phyloP scores from a whole-genome alignment of 345 rosid species.

The Viola odorata region DNA sequence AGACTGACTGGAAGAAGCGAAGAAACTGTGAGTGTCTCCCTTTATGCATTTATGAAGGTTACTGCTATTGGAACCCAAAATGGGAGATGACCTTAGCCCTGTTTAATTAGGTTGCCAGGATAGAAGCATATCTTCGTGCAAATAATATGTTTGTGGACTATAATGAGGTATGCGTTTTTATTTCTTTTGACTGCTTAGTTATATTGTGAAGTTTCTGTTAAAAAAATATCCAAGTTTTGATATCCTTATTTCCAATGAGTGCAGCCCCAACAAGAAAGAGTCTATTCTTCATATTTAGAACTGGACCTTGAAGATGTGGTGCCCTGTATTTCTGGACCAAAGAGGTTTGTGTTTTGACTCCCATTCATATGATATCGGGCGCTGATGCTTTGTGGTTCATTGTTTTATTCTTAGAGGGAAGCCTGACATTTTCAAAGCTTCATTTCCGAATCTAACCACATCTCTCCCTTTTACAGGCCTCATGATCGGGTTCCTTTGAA shows the following conservation, averaged over 20 bases:
- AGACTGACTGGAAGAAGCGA: slow-evolving; percentile 30
- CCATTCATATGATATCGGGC: not conserved
- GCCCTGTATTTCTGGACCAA: slow-evolving; percentile 97
- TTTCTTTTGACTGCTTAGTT: not conserved
- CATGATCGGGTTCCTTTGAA: slow-evolving; percentile 90
- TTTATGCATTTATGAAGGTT: not conserved
- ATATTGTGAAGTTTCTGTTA: not conserved
- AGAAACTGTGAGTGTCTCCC: slow-evolving; percentile 20
- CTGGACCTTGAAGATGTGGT: slow-evolving; percentile 73
- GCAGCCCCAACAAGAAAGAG: slow-evolving; percentile 79
- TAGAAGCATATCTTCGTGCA: slow-evolving; percentile 92
- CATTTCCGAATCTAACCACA: not conserved
- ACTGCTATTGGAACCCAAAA: not conserved
- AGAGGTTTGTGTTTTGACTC: slow-evolving; percentile 44
- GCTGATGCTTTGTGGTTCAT: slow-evolving; percentile 8
- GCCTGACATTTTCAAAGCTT: not conserved
- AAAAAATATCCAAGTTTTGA: slow-evolving; percentile 6
- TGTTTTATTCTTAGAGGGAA: not conserved
- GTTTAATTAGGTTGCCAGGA: slow-evolving; percentile 61
- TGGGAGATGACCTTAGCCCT: not conserved
- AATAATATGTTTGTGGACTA: slow-evolving; percentile 95
- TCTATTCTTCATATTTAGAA: slow-evolving; percentile 71
- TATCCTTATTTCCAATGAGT: not conserved
- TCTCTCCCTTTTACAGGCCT: slow-evolving; percentile 48
- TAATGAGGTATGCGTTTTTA: slow-evolving; percentile 49